Evolutionary conservation across 1,139 yeast species (phyloP).

Genomic region (Yamadazyma mexicana): DNA sequence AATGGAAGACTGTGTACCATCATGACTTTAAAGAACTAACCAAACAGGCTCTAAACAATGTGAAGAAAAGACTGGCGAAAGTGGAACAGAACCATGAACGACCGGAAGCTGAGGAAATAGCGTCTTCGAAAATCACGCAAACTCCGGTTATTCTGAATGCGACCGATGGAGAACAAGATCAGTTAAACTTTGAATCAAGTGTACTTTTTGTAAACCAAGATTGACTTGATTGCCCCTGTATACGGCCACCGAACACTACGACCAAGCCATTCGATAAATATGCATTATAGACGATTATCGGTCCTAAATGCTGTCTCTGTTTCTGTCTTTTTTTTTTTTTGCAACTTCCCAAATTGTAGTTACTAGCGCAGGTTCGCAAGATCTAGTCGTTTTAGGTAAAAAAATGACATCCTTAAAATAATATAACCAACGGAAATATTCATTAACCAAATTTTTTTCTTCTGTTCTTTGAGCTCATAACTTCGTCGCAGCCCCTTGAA

Average conservation of each 20-base stretch:
- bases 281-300: no score
- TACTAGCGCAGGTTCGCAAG: background rate
- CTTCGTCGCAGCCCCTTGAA: no score
- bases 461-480: no score
- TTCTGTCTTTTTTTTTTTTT: constrained; percentile 1
- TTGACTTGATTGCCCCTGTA: background rate
- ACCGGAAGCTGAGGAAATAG: no score
- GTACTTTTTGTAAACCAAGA: constrained; percentile 8
- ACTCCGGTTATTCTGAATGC: constrained; percentile 5
- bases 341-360: constrained; percentile 1
- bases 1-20: constrained; percentile 53
- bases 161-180: background rate
- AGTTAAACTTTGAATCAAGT: constrained; percentile 7
- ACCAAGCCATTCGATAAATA: no score
- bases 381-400: constrained; percentile 1
- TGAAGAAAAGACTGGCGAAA: constrained; percentile 11
- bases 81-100: no score
- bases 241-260: no score
- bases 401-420: background rate
- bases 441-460: no score
- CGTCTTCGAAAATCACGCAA: constrained; percentile 4
- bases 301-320: no score
- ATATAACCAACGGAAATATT: no score
- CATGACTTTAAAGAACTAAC: constrained; percentile 55
- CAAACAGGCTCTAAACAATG: constrained; percentile 45